Evolutionary conservation across 805 yeast species (phyloP).

Genomic region (Hermanozyma aechmeae): DNA sequence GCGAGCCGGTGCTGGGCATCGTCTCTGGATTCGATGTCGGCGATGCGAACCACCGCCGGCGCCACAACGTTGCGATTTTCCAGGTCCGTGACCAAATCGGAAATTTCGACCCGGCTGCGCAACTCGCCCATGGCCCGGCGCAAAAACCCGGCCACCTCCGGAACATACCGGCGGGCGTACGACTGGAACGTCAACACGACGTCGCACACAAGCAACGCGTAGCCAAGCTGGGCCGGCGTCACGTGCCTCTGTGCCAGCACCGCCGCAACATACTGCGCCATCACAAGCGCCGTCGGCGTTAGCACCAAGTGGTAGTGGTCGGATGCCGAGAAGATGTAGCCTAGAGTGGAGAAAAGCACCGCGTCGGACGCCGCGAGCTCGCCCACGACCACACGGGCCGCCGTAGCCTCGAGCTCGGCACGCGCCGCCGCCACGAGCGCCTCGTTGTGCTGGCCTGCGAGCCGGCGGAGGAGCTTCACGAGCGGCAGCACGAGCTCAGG

Average conservation of each 20-base stretch:
- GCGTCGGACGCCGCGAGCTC: conserved; percentile 36
- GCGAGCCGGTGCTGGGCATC: no score
- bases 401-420: conserved; percentile 44
- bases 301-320: conserved; percentile 90
- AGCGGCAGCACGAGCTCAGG: conserved; percentile 37
- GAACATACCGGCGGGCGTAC: conserved; percentile 68
- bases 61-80: no score
- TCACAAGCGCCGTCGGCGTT: conserved; percentile 70
- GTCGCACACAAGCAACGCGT: conserved; percentile 61
- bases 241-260: conserved; percentile 14
- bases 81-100: background rate
- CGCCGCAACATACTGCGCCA: conserved; percentile 56
- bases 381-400: conserved; percentile 34
- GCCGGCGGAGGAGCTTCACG: conserved; percentile 38
- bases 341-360: conserved; percentile 60
- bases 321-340: conserved; percentile 81
- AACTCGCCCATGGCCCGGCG: no score
- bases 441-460: conserved; percentile 60
- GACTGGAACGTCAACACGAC: conserved; percentile 65
- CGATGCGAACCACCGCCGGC: no score
- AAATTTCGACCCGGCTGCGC: background rate
- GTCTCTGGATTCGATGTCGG: no score
- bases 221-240: conserved; percentile 33
- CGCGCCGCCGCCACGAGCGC: conserved; percentile 57
- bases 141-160: conserved; percentile 61